These are phyloP conservation scores for Mangifera indica DNA, from an alignment of 345 rosid species.

Conservation along the genomic window DNA sequence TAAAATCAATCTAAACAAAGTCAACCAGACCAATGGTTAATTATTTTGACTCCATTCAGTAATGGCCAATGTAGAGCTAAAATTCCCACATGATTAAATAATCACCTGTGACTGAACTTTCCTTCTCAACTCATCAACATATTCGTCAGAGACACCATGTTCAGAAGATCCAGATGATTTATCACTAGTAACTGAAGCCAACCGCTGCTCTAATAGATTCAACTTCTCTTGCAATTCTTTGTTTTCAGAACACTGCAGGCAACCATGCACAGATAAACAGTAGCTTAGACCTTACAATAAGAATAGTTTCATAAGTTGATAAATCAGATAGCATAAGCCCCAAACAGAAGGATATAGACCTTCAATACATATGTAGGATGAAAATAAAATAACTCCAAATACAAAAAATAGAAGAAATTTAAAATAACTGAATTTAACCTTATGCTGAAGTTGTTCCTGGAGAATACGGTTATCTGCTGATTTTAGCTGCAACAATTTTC, in stretches of 20 bases:
- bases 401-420: conserved; percentile 4
- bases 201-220: conserved; percentile 59
- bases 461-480: conserved; percentile 96
- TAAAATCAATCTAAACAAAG: background rate
- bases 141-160: conserved; percentile 45
- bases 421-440: conserved; percentile 43
- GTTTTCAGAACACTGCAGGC: conserved; percentile 74
- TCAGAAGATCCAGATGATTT: conserved; percentile 46
- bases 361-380: background rate
- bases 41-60: background rate
- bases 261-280: conserved; percentile 9
- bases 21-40: background rate
- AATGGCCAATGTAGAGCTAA: background rate
- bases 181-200: conserved; percentile 53
- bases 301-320: conserved; percentile 2
- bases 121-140: conserved; percentile 63
- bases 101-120: conserved; percentile 81
- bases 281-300: conserved; percentile 10
- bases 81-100: conserved; percentile 17
- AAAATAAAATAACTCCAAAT: conserved; percentile 5
- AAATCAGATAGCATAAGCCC: conserved; percentile 4
- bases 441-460: conserved; percentile 91
- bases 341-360: conserved; percentile 1
- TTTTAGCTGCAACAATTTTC: conserved; percentile 62
- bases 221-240: conserved; percentile 79